Evolutionary conservation across 139 green algal species (phyloP).

Genomic region (Coccomyxa sp.): DNA sequence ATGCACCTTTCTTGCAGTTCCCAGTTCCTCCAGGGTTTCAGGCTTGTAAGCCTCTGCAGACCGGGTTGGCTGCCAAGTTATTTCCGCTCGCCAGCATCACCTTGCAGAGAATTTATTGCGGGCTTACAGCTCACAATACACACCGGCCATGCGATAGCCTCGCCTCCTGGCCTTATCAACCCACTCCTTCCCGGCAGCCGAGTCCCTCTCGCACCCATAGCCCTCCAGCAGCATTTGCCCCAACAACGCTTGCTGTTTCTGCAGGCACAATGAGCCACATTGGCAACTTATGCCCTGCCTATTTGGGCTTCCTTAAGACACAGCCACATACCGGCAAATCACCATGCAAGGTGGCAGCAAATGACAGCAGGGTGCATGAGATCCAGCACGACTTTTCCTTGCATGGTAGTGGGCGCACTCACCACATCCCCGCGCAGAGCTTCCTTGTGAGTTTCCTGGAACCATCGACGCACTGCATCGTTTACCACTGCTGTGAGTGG

Average conservation of each 20-base stretch:
- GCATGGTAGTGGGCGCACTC: not conserved
- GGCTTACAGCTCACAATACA: conserved; percentile 40
- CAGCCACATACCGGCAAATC: not conserved
- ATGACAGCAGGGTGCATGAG: no score
- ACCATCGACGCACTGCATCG: conserved; percentile 70
- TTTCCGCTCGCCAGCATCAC: no score
- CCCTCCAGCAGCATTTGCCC: conserved; percentile 76
- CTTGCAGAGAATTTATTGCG: no score
- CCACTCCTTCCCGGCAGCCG: conserved; percentile 48
- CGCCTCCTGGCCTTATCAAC: conserved; percentile 49
- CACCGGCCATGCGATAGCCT: conserved; percentile 71
- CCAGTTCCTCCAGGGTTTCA: no score
- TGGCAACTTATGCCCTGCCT: not conserved
- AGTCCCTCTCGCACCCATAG: conserved; percentile 64
- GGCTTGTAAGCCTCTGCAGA: no score
- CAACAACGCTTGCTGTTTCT: conserved; percentile 71
- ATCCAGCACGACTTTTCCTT: no score
- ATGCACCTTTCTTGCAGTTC: no score
- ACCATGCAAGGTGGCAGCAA: not conserved
- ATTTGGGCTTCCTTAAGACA: not conserved
- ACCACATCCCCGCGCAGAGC: conserved; percentile 55
- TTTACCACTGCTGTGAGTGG: conserved; percentile 52
- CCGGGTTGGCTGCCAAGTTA: no score
- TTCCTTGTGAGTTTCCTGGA: conserved; percentile 66
- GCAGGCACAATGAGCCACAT: conserved; percentile 25